Evolutionary conservation across 805 yeast genomes (phyloP).

Genomic region (Yarrowia sp.): DNA sequence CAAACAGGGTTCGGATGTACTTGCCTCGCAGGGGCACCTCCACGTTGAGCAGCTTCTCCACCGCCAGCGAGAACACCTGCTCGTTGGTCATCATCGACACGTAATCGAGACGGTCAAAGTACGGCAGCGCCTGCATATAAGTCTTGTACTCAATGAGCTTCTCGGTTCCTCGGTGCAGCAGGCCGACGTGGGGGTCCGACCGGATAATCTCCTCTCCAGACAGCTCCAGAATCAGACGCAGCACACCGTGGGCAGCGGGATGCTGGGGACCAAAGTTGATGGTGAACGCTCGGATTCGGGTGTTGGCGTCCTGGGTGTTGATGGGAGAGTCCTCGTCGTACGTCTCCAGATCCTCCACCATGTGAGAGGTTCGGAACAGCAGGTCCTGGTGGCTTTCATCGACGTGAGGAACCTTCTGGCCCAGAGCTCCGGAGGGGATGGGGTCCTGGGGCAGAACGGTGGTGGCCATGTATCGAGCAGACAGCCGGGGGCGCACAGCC

Average conservation of each 20-base stretch:
- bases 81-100: constrained; percentile 90
- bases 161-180: constrained; percentile 88
- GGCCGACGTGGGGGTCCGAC: constrained; percentile 87
- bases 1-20: constrained; percentile 83
- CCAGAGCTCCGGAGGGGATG: constrained; percentile 37
- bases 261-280: constrained; percentile 93
- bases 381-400: constrained; percentile 38
- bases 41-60: constrained; percentile 80
- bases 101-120: constrained; percentile 86
- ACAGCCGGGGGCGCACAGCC: constrained; percentile 38
- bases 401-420: constrained; percentile 37
- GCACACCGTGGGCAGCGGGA: constrained; percentile 94
- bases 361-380: constrained; percentile 35
- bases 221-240: constrained; percentile 82
- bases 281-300: constrained; percentile 82
- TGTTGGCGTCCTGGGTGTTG: constrained; percentile 43
- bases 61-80: constrained; percentile 81
- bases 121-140: constrained; percentile 86
- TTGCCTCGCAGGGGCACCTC: constrained; percentile 87
- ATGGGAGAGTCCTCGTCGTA: constrained; percentile 35
- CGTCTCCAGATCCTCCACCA: constrained; percentile 36
- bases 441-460: constrained; percentile 34
- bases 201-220: constrained; percentile 89
- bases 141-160: constrained; percentile 86
- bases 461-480: constrained; percentile 35